Evolutionary conservation across 2,329 filamentous ascomycete genomes (phyloP), one percentile per base, ranked within the genome.

Genomic region (Botrytis tulipae): DNA sequence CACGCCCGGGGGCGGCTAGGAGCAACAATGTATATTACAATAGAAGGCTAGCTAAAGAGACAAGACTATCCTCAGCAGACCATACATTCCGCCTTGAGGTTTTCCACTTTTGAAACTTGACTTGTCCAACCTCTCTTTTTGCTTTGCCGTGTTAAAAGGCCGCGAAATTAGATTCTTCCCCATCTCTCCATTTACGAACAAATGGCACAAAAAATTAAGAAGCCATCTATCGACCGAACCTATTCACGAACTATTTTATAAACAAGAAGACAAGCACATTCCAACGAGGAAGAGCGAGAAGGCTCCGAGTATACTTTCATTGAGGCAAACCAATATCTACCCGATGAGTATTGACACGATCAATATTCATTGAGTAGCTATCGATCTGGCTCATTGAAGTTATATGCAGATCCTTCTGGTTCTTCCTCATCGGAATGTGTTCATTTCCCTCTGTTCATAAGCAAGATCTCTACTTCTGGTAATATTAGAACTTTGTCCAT

Each of bases 301-400:
- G 32, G 1, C 22, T 6, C 20, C 6, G 20, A 0, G 14, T 12
- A 12, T 4, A 10, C 6, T 1, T 35, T 35, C 3, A 35, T 25
- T 5, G 20, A 51, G 4, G 0, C 48, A 51, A 9, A n/a, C 14
- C 4, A 51, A 51, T 1, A 51, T 4, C 25, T n/a, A n/a, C 22
- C 0, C 1, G 5, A n/a, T 51, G 4, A n/a, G 22, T n/a, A 51
- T 51, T 51, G 10, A 51, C 25, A 20, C 20, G 20, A 25, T 25
- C 22, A 25, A 48, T 48, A 25, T 22, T 48, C 22, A 12, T 48
- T 9, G 10, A 12, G 0, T 12, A 48, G 22, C 46, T 48, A 4
- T 22, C 4, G 29, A 9, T 29, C 32, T 59, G 3, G 3, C 8
- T 10, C 18, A 20, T 59, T 35, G 9, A 59, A 8, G 18, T 32